phyloP scores from a whole-genome alignment of 2,329 filamentous ascomycete genomes.

The Fusarium decemcellulare region DNA sequence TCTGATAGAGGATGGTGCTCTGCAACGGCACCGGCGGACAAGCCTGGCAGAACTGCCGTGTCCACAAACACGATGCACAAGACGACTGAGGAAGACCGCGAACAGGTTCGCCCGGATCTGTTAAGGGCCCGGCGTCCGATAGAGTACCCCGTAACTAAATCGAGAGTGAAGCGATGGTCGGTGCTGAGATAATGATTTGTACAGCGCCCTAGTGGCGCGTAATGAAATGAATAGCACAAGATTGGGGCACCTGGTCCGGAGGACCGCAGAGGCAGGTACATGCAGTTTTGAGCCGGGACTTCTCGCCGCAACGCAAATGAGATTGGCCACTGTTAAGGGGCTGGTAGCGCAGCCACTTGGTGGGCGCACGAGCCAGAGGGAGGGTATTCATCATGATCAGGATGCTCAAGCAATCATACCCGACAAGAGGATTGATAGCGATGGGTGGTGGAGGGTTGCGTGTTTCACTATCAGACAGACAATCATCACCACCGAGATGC shows the following conservation, averaged over 20 bases:
- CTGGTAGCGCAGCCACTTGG: conserved; percentile 41
- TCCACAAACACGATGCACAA: conserved; percentile 21
- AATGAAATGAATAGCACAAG: conserved; percentile 28
- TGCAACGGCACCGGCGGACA: neutral
- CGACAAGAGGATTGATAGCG: neutral
- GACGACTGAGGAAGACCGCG: conserved; percentile 3
- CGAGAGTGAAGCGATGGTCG: conserved; percentile 15
- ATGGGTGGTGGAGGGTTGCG: conserved; percentile 6
- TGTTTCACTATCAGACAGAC: conserved; percentile 28
- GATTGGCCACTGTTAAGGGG: conserved; percentile 47
- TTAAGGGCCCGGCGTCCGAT: conserved; percentile 29
- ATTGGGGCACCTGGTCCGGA: conserved; percentile 31
- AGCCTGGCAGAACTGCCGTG: neutral
- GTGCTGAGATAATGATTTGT: conserved; percentile 43
- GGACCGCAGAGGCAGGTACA: conserved; percentile 38
- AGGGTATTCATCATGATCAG: conserved; percentile 13
- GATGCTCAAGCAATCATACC: conserved; percentile 3
- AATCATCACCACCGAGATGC: neutral
- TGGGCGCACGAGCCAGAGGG: conserved; percentile 39
- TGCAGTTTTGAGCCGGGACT: conserved; percentile 32
- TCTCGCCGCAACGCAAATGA: conserved; percentile 38
- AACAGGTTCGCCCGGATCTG: conserved; percentile 28
- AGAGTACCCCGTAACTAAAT: conserved; percentile 14
- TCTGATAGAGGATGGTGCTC: neutral
- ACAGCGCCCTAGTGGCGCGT: conserved; percentile 2